Conservation (phyloP, 108 stramenopile genomes). For the Nitzschia putrida region DNA sequence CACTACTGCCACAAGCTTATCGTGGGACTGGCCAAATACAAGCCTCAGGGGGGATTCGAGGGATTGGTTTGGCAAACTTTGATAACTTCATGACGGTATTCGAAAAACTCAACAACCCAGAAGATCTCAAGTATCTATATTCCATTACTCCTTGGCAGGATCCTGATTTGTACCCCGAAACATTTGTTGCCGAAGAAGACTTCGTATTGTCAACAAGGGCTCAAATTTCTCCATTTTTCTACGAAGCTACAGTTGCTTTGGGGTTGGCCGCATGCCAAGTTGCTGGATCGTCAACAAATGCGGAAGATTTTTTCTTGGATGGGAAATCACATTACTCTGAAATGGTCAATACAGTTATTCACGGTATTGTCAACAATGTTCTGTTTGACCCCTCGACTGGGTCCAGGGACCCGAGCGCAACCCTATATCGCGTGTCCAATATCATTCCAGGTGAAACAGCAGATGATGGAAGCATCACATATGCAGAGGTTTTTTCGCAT, state of each 20-base stretch:
- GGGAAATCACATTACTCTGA: slow-evolving; percentile 42
- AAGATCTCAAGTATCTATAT: slow-evolving; percentile 26
- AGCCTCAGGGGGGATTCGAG: slow-evolving; percentile 13
- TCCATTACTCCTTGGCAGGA: slow-evolving; percentile 20
- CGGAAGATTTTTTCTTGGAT: slow-evolving; percentile 26
- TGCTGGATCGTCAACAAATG: neutral
- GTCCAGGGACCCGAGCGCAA: slow-evolving; percentile 37
- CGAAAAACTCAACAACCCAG: slow-evolving; percentile 10
- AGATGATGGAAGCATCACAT: slow-evolving; percentile 10
- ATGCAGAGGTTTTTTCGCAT: slow-evolving; percentile 29
- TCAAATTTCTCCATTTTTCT: slow-evolving; percentile 32
- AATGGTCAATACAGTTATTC: slow-evolving; percentile 37
- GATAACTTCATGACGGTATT: slow-evolving; percentile 2
- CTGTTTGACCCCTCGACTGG: slow-evolving; percentile 50
- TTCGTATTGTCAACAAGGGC: slow-evolving; percentile 5
- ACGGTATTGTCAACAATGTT: slow-evolving; percentile 45
- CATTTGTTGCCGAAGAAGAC: neutral
- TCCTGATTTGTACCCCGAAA: neutral
- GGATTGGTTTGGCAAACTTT: slow-evolving; percentile 7
- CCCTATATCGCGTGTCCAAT: slow-evolving; percentile 46
- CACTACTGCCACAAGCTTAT: slow-evolving; percentile 43
- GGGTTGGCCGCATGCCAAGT: slow-evolving; percentile 52
- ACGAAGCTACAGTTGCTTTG: slow-evolving; percentile 59
- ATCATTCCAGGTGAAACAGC: neutral
- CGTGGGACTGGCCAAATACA: slow-evolving; percentile 34